These are phyloP conservation scores for Colletotrichum shisoi DNA, from an alignment of 2,329 filamentous ascomycete genomes.

Conservation along the genomic window DNA sequence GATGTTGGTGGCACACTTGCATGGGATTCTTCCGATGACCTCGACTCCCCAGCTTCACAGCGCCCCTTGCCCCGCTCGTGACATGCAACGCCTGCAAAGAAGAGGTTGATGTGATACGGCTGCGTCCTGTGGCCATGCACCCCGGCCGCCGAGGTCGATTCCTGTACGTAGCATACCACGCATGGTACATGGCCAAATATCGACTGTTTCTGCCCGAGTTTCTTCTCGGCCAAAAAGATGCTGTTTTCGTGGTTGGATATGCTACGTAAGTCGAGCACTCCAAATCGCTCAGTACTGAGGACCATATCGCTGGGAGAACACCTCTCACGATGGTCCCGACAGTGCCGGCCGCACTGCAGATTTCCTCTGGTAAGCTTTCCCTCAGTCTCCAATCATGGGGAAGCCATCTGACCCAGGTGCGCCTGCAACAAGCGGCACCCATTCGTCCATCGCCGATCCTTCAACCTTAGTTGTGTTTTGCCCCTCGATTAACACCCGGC, in stretches of 20 bases:
- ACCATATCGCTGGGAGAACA: background rate
- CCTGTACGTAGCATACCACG: background rate
- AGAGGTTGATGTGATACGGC: constrained; percentile 21
- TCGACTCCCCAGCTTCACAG: constrained; percentile 8
- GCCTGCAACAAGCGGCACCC: constrained; percentile 32
- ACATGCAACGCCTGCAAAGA: constrained; percentile 20
- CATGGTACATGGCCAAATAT: background rate
- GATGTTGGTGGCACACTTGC: constrained; percentile 10
- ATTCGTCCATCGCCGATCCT: constrained; percentile 39
- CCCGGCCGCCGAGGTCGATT: background rate
- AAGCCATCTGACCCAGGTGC: constrained; percentile 36
- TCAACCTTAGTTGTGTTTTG: constrained; percentile 31
- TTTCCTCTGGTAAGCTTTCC: constrained; percentile 30
- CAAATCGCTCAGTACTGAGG: background rate
- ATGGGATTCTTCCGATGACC: constrained; percentile 17
- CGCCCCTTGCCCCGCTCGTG: constrained; percentile 3
- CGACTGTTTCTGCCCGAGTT: background rate
- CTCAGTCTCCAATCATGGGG: constrained; percentile 29
- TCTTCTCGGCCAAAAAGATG: background rate
- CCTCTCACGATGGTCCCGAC: constrained; percentile 8
- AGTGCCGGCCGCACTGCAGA: constrained; percentile 26
- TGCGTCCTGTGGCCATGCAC: constrained; percentile 22
- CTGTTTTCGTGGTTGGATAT: background rate
- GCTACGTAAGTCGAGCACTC: background rate
- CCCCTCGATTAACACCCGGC: constrained; percentile 27